Base-by-base conservation (phyloP, 1,284 basidiomycete species). In the Thecaphora thlaspeos region DNA sequence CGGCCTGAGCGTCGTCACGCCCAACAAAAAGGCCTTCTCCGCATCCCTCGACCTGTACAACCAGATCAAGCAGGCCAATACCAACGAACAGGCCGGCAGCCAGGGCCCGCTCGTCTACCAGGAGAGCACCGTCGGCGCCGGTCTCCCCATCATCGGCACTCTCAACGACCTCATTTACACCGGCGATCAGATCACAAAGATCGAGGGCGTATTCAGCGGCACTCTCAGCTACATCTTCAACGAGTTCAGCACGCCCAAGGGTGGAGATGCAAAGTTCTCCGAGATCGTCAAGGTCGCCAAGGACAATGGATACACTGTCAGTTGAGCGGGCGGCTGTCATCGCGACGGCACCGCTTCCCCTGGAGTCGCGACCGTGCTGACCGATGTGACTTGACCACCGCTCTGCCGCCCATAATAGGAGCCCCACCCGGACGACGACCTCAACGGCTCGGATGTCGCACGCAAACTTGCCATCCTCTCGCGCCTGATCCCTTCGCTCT, bases 191-290 rank as follows among this genome's bases (percentile, higher is more conserved):
- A 80, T 84, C 46, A 76, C 78, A 46, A 82, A 82, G 74, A 81
- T 84, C 55, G 83, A 84, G 71, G 83, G 83, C 30, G 90, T 94
- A 38, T 88, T 94, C 79, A 91, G 89, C 9, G 94, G 94, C 3
- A 99, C 94, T 0, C 86, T 99, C 82, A 91, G 88, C 76, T 99
- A 98, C 82, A 97, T 99, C 80, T 99, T 99, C 84, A 98, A 98
- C 81, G 87, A 92, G 68, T 99, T 92, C 49, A 70, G 68, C 23
- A 71, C 73, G 3, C 63, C 79, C 81, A 73, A 73, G 39, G 71
- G 73, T 10, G 22, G 83, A 81, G 41, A 63, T 28, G 68, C 73
- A 47, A 81, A 80, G 69, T 97, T 98, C 80, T 93, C 90, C 2
- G 87, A 90, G 18, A 87, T 98, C 44, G 93, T 98, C 63, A 85